These are phyloP conservation scores for Colletotrichum sp. DNA, from an alignment of 2,329 filamentous ascomycete species.

Conservation along the genomic window DNA sequence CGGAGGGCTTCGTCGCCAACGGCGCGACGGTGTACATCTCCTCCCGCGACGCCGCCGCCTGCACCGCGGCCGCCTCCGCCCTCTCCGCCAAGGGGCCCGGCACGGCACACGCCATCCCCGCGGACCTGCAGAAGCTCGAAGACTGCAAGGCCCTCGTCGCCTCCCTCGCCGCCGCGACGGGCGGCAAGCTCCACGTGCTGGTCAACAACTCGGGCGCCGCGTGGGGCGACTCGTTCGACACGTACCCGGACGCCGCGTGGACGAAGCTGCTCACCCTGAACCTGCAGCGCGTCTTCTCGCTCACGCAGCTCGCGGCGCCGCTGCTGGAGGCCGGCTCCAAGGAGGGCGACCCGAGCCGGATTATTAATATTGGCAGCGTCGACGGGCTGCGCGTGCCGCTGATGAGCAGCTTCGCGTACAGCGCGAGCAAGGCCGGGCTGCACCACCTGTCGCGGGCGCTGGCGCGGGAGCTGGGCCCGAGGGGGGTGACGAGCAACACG, in stretches of 20 bases:
- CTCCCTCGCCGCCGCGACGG: constrained; percentile 54
- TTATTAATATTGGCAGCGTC: constrained; percentile 70
- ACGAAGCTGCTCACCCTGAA: constrained; percentile 67
- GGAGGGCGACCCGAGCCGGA: constrained; percentile 53
- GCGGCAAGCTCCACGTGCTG: constrained; percentile 59
- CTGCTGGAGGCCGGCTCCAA: constrained; percentile 48
- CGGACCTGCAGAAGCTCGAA: constrained; percentile 66
- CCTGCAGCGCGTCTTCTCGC: constrained; percentile 71
- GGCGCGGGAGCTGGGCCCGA: constrained; percentile 63
- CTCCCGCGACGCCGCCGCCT: constrained; percentile 65
- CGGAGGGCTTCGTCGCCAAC: constrained; percentile 67
- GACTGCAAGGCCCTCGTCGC: constrained; percentile 59
- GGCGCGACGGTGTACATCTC: constrained; percentile 70
- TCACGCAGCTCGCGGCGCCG: constrained; percentile 66
- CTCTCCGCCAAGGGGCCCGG: constrained; percentile 59
- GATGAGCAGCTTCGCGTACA: constrained; percentile 66
- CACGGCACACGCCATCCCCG: constrained; percentile 60
- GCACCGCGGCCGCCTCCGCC: constrained; percentile 59
- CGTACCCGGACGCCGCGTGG: constrained; percentile 64
- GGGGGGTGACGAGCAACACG: constrained; percentile 68
- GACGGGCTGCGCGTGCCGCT: constrained; percentile 66
- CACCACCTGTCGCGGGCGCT: constrained; percentile 67
- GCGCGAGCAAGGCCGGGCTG: constrained; percentile 65
- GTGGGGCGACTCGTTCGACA: constrained; percentile 66
- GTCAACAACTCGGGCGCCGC: constrained; percentile 71